These are phyloP conservation scores for Metarhizium sp. DNA, from an alignment of 2,329 filamentous ascomycete species.

Conservation along the genomic window DNA sequence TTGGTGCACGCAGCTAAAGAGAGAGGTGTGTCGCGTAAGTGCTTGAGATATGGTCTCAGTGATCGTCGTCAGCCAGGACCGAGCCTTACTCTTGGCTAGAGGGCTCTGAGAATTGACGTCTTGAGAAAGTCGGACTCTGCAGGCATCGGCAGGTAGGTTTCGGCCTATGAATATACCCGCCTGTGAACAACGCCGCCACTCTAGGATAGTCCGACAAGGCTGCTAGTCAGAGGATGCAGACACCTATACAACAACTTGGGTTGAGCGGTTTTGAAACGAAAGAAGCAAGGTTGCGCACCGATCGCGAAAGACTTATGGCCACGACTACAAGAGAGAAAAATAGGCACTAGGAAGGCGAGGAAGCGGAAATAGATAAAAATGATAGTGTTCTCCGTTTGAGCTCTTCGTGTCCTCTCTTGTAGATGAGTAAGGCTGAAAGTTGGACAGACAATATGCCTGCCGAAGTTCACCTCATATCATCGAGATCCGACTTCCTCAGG, in stretches of 20 bases:
- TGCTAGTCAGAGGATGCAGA: background rate
- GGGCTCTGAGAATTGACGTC: background rate
- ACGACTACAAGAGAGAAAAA: background rate
- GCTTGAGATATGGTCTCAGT: background rate
- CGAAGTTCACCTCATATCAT: background rate
- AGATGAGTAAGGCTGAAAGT: background rate
- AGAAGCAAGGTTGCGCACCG: background rate
- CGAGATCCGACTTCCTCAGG: background rate
- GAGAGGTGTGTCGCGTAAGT: background rate
- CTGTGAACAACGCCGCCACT: background rate
- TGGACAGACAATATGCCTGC: background rate
- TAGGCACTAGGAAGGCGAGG: background rate
- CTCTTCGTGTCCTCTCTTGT: background rate
- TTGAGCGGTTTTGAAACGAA: background rate
- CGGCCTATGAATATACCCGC: background rate
- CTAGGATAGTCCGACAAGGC: background rate
- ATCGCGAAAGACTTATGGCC: background rate
- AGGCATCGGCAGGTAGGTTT: background rate
- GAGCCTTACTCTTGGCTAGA: background rate
- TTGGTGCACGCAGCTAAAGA: background rate
- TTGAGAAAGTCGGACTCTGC: background rate
- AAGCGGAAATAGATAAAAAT: background rate
- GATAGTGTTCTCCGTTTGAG: background rate
- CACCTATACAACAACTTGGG: background rate
- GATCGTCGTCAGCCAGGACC: background rate